Evolutionary conservation across 352 stramenopile species (phyloP).

Genomic region (Globisporangium perplexum): DNA sequence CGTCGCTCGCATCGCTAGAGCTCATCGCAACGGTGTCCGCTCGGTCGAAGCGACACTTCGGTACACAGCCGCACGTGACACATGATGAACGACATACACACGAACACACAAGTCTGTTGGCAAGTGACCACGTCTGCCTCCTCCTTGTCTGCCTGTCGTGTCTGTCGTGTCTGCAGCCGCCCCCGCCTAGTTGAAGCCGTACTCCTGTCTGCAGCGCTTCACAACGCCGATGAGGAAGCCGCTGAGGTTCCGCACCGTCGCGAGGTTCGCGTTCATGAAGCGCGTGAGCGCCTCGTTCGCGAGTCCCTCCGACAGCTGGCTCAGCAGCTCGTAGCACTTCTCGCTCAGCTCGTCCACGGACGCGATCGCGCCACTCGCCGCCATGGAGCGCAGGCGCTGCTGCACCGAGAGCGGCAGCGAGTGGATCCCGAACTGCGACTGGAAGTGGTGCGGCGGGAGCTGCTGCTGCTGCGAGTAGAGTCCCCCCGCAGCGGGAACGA

Average conservation of each 20-base stretch:
- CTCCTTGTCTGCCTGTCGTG: too few relatives aligned
- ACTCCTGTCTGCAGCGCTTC: slow-evolving; percentile 74
- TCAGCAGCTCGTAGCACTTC: slow-evolving; percentile 82
- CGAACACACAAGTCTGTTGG: too few relatives aligned
- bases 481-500: too few relatives aligned
- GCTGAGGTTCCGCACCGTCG: slow-evolving; percentile 68
- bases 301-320: slow-evolving; percentile 60
- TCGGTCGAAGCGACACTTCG: neutral
- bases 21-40: neutral
- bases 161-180: neutral
- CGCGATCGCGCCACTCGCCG: slow-evolving; percentile 39
- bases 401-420: slow-evolving; percentile 56
- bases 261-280: slow-evolving; percentile 67
- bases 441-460: neutral
- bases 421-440: slow-evolving; percentile 17
- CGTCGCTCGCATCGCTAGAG: neutral
- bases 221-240: slow-evolving; percentile 80
- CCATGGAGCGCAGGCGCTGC: slow-evolving; percentile 59
- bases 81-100: too few relatives aligned
- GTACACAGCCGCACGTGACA: too few relatives aligned
- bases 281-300: slow-evolving; percentile 72
- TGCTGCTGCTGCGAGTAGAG: slow-evolving; percentile 2
- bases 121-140: too few relatives aligned
- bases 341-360: slow-evolving; percentile 70
- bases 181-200: slow-evolving; percentile 42